Evolutionary conservation across 2,329 filamentous ascomycete genomes (phyloP).

Genomic region (Dactylellina sp.): DNA sequence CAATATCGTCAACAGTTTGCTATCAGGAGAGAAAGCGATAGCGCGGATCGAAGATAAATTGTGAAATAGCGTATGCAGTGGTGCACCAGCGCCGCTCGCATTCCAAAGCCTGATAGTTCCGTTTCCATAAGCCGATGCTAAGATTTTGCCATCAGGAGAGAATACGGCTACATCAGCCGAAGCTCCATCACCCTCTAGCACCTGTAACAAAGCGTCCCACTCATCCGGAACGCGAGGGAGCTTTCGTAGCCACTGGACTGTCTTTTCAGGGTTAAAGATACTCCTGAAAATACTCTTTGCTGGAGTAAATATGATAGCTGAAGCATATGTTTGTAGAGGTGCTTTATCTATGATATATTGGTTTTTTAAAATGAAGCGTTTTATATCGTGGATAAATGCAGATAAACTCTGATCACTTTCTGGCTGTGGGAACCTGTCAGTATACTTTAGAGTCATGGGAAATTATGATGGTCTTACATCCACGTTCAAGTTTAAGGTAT

Average conservation of each 20-base stretch:
- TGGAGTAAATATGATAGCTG: constrained; percentile 16
- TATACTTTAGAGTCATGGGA: no score
- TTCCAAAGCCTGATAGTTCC: constrained; percentile 12
- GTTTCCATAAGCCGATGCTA: constrained; percentile 66
- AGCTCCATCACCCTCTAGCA: background rate
- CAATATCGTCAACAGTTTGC: no score
- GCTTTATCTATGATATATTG: background rate
- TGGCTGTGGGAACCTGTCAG: background rate
- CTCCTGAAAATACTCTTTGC: constrained; percentile 7
- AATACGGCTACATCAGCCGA: constrained; percentile 66
- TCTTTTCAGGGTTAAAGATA: background rate
- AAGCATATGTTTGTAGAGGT: constrained; percentile 15
- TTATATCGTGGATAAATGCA: constrained; percentile 58
- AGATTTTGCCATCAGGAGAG: constrained; percentile 85
- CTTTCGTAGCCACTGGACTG: background rate
- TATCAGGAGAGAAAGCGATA: no score
- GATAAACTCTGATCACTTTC: background rate
- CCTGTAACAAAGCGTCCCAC: constrained; percentile 5
- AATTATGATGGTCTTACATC: no score
- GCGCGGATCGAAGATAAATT: no score
- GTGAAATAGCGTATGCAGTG: no score
- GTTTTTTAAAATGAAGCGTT: constrained; percentile 53
- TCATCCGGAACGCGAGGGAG: background rate
- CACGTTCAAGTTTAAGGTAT: no score
- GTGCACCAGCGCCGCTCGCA: no score